Conservation (phyloP, 768 basidiomycete genomes). For the Leccinum incarnatum region DNA sequence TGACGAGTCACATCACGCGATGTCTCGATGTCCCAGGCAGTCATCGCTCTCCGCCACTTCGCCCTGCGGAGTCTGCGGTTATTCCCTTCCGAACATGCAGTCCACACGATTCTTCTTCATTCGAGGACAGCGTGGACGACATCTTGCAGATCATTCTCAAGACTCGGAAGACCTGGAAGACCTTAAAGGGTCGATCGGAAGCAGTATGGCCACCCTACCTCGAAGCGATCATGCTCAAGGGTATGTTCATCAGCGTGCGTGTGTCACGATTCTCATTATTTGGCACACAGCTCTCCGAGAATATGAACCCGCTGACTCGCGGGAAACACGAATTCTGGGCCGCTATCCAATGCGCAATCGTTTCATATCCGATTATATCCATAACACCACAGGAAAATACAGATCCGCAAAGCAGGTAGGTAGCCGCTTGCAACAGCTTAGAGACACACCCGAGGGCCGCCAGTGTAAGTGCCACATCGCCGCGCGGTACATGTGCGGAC, state of each 20-base stretch:
- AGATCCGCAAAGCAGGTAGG: slow-evolving; percentile 80
- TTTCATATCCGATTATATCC: slow-evolving; percentile 79
- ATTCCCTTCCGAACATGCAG: slow-evolving; percentile 6
- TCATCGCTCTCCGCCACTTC: neutral
- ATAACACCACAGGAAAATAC: slow-evolving; percentile 61
- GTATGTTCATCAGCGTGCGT: slow-evolving; percentile 34
- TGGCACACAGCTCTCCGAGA: slow-evolving; percentile 54
- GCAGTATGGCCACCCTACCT: slow-evolving; percentile 79
- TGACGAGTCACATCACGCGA: slow-evolving; percentile 7
- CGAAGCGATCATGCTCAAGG: slow-evolving; percentile 75
- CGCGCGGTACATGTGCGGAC: slow-evolving; percentile 28
- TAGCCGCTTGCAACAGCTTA: slow-evolving; percentile 73
- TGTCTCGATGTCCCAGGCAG: neutral
- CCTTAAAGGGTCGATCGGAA: slow-evolving; percentile 60
- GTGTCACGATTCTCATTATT: slow-evolving; percentile 20
- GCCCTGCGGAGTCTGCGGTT: slow-evolving; percentile 6
- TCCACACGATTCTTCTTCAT: slow-evolving; percentile 13
- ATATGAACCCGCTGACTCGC: slow-evolving; percentile 71
- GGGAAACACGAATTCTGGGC: slow-evolving; percentile 69
- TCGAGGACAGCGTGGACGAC: slow-evolving; percentile 36
- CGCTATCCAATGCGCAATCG: slow-evolving; percentile 78
- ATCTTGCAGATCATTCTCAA: slow-evolving; percentile 66
- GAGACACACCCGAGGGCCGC: slow-evolving; percentile 72
- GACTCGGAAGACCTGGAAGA: slow-evolving; percentile 75
- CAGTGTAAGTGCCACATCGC: slow-evolving; percentile 47